Evolutionary conservation across 441 rosid genomes (phyloP).

Genomic region (Croton setiger): DNA sequence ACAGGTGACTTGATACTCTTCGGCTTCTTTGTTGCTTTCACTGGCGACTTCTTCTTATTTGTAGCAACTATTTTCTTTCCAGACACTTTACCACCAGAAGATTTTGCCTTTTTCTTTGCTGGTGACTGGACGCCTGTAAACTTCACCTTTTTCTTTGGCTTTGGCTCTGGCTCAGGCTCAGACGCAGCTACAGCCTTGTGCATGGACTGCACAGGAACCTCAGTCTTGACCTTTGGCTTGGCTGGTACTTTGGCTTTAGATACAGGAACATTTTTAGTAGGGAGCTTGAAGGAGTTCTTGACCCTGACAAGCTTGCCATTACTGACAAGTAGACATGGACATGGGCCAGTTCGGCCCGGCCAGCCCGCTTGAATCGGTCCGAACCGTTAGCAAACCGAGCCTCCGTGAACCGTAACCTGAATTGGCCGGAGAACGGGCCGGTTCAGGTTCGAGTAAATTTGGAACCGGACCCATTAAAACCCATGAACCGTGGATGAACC

Average conservation of each 20-base stretch:
- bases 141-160: background rate
- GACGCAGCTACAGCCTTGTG: slow-evolving; percentile 26
- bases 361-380: no score
- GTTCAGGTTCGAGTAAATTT: no score
- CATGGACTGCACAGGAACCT: slow-evolving; percentile 16
- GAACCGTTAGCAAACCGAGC: no score
- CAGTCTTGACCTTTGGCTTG: slow-evolving; percentile 13
- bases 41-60: background rate
- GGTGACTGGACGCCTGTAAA: background rate
- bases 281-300: slow-evolving; percentile 23
- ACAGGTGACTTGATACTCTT: slow-evolving; percentile 24
- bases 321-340: no score
- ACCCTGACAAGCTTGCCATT: slow-evolving; percentile 19
- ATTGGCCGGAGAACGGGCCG: no score
- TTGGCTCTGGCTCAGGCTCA: slow-evolving; percentile 12
- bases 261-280: slow-evolving; percentile 9
- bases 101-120: slow-evolving; percentile 1
- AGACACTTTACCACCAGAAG: slow-evolving; percentile 5
- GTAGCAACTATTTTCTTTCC: background rate
- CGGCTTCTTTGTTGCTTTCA: slow-evolving; percentile 17
- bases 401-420: no score
- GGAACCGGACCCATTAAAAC: no score
- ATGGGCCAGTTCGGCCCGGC: no score
- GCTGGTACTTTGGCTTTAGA: slow-evolving; percentile 11
- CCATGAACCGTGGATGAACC: no score